Evolutionary conservation across 345 rosid species (phyloP).

Genomic region (Kandelia obovata): DNA sequence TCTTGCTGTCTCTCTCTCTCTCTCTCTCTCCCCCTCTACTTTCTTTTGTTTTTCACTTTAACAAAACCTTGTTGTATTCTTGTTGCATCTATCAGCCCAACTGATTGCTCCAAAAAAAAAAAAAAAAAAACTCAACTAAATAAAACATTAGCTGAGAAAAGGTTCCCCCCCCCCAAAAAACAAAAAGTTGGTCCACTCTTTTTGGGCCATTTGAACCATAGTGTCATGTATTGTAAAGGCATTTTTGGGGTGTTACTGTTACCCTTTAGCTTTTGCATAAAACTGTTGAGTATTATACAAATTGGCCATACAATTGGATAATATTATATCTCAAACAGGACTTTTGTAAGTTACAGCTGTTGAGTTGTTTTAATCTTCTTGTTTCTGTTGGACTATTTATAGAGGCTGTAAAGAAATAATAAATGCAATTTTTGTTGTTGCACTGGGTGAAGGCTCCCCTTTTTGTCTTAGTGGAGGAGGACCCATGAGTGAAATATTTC

Average conservation of each 20-base stretch:
- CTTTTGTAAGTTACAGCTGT: not conserved
- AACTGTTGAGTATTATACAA: too few species aligned
- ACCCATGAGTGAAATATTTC: too few species aligned
- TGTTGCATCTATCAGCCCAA: constrained; percentile 12
- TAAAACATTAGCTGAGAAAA: not conserved
- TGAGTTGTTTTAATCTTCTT: constrained; percentile 9
- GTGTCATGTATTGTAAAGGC: too few species aligned
- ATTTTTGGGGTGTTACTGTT: too few species aligned
- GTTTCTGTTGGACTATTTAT: not conserved
- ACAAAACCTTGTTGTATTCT: constrained; percentile 2
- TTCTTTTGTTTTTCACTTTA: not conserved
- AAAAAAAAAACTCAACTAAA: not conserved
- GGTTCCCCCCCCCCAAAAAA: not conserved
- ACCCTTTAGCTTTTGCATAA: too few species aligned
- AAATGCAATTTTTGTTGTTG: constrained; percentile 1
- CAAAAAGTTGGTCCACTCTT: constrained; percentile 3
- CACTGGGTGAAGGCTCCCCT: not conserved
- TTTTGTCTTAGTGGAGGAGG: constrained; percentile 1
- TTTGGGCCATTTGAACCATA: constrained; percentile 15
- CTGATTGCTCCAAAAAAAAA: not conserved
- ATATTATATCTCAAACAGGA: not conserved
- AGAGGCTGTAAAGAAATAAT: not conserved
- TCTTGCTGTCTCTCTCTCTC: not conserved
- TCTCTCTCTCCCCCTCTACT: not conserved
- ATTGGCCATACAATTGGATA: too few species aligned